Conservation (phyloP, 2,329 filamentous ascomycete species). For the Pyrenophora graminea region DNA sequence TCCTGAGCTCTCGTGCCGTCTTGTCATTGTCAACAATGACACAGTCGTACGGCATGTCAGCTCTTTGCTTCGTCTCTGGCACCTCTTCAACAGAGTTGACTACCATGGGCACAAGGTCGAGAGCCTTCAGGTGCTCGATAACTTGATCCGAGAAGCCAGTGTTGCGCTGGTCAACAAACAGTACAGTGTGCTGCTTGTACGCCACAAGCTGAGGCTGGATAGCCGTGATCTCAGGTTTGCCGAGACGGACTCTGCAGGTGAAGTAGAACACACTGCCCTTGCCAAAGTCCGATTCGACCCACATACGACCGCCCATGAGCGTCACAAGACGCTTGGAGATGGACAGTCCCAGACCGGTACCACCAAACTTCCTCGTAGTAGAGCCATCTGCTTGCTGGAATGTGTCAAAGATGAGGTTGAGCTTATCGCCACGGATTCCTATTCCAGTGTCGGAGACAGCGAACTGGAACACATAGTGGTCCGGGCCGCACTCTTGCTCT, state of each 20-base stretch:
- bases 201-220: conserved; percentile 84
- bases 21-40: conserved; percentile 94
- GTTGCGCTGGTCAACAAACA: conserved; percentile 91
- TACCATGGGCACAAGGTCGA: conserved; percentile 81
- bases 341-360: conserved; percentile 88
- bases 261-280: conserved; percentile 96
- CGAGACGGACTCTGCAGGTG: conserved; percentile 86
- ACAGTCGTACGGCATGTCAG: conserved; percentile 77
- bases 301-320: conserved; percentile 93
- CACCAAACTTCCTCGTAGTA: conserved; percentile 93
- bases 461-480: conserved; percentile 94
- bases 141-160: conserved; percentile 79
- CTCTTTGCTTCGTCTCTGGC: conserved; percentile 55
- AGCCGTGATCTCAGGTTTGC: conserved; percentile 74
- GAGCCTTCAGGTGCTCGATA: conserved; percentile 72
- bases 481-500: conserved; percentile 66
- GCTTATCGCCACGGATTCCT: conserved; percentile 91
- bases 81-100: conserved; percentile 76
- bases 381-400: conserved; percentile 98
- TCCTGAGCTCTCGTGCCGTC: conserved; percentile 81
- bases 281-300: conserved; percentile 91
- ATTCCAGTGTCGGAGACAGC: conserved; percentile 96
- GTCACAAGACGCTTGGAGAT: conserved; percentile 95
- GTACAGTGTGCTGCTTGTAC: conserved; percentile 89
- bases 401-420: conserved; percentile 96